These are phyloP conservation scores for Citrullus amarus DNA, from an alignment of 306 rosid species.

Conservation along the genomic window DNA sequence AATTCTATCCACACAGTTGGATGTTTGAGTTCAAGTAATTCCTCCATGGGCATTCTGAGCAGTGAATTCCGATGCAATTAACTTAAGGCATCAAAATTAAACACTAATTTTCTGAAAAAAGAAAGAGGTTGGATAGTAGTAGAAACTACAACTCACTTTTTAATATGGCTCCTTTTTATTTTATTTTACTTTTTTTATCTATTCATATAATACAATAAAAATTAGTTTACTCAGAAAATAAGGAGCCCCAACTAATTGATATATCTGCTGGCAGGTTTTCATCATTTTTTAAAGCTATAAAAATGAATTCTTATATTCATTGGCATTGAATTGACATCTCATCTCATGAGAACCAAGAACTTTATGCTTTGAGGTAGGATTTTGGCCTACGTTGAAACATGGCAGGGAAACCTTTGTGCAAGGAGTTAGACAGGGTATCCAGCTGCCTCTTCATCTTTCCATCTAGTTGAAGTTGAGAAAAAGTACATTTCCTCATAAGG, in stretches of 20 bases:
- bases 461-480: not conserved
- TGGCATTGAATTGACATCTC: not conserved
- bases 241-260: not conserved
- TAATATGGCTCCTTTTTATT: not conserved
- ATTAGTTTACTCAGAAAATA: not conserved
- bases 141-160: not conserved
- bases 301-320: not conserved
- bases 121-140: not conserved
- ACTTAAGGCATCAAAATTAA: not conserved
- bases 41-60: constrained; percentile 62
- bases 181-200: not conserved
- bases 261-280: not conserved
- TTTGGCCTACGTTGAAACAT: not conserved
- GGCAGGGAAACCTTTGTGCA: not conserved
- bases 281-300: not conserved
- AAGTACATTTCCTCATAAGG: not conserved
- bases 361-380: not conserved
- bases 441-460: not conserved
- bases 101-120: not conserved
- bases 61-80: constrained; percentile 14
- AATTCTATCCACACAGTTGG: constrained; percentile 82
- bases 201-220: not conserved
- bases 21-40: constrained; percentile 68
- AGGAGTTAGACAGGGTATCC: not conserved
- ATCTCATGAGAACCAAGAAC: not conserved